Base-by-base conservation (phyloP, 768 basidiomycete genomes). In the Calocybe gangraenosa region DNA sequence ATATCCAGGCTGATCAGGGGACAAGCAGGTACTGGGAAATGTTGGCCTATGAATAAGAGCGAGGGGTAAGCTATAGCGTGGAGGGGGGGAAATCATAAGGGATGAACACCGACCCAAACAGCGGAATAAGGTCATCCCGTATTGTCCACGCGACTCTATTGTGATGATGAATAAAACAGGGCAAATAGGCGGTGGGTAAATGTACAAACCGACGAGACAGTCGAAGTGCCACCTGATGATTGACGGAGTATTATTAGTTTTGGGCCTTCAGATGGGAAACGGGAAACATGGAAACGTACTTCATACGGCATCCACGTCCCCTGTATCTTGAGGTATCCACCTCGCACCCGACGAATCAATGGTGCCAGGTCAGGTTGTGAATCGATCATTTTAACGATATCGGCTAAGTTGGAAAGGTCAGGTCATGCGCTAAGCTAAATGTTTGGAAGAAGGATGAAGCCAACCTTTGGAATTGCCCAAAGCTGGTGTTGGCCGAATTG, bases 291-390 rank as follows among this genome's bases (percentile, higher is more conserved):
- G 32, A 18, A 33, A 60, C 75, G 50, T 54, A 86, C 85, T 73
- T 89, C 90, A 65, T 87, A 92, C 25, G 90, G 90, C 82, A 92
- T 87, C 91, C 91, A 93, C 17, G 91, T 92, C 23, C 91, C 91
- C 59, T 93, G 91, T 35, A 93, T 92, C 69, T 92, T 92, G 48
- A 93, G 78, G 67, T 89, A 90, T 40, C 89, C 87, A 46, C 88
- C 90, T 37, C 88, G 81, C 23, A 93, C 89, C 48, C 89, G 78
- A 46, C 90, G 82, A 58, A 92, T 81, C 54, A 86, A 79, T 23
- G 82, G 74, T 20, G 87, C 88, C 30, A 93, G 71, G 67, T 92
- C 89, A 42, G 91, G 91, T 55, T 92, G 88, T 2, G 87, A 88
- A 68, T 93, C 91, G 56, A 93, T 81, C 79, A 93, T 92, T 63